These are phyloP conservation scores for Paramyrothecium sp. DNA, from an alignment of 2,329 filamentous ascomycete species.

Conservation along the genomic window DNA sequence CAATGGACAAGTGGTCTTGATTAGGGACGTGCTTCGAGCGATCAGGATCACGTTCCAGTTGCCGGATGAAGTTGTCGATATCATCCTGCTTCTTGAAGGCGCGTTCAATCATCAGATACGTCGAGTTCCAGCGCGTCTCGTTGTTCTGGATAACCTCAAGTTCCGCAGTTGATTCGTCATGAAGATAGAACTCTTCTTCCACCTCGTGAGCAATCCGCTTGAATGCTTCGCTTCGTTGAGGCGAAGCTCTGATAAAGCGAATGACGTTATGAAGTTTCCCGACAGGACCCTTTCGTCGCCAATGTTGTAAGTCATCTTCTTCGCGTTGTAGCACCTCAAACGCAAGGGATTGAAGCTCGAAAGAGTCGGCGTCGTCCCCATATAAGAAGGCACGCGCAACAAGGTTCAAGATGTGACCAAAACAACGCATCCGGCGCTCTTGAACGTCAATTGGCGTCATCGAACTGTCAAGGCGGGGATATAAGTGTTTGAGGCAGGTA, in stretches of 20 bases:
- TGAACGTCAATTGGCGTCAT: neutral
- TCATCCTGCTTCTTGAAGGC: slow-evolving; percentile 7
- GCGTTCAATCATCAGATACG: slow-evolving; percentile 7
- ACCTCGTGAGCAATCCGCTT: slow-evolving; percentile 4
- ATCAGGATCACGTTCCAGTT: slow-evolving; percentile 3
- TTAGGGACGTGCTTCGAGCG: slow-evolving; percentile 2
- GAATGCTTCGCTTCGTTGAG: slow-evolving; percentile 4
- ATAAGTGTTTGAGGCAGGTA: neutral
- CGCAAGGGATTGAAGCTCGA: slow-evolving; percentile 5
- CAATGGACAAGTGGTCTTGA: slow-evolving; percentile 1
- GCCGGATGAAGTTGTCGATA: slow-evolving; percentile 1
- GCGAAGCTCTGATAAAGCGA: slow-evolving; percentile 6
- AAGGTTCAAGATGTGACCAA: slow-evolving; percentile 6
- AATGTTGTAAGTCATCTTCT: neutral
- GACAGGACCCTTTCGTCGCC: neutral
- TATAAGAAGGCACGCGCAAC: slow-evolving; percentile 6
- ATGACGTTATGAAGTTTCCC: neutral
- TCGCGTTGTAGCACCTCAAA: slow-evolving; percentile 2
- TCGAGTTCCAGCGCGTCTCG: slow-evolving; percentile 5
- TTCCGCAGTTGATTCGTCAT: slow-evolving; percentile 6
- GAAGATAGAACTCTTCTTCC: slow-evolving; percentile 8
- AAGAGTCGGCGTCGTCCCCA: slow-evolving; percentile 6
- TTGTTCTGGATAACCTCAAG: slow-evolving; percentile 9
- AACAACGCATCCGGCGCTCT: neutral
- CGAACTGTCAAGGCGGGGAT: neutral